phyloP scores from a whole-genome alignment of 768 basidiomycete species.

The Suillus spraguei region DNA sequence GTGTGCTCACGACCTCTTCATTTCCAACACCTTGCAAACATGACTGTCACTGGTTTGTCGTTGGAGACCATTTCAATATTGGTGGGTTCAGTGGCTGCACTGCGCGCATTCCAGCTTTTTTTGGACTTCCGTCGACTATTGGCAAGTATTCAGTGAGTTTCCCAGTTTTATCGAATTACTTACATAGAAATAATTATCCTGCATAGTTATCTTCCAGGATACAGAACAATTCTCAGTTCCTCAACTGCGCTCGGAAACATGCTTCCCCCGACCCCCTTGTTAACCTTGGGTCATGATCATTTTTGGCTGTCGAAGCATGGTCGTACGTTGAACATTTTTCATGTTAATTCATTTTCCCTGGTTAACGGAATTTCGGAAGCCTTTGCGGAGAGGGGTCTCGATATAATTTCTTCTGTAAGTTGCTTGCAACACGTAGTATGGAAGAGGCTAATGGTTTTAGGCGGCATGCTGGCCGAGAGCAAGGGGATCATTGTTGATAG shows the following conservation, averaged over 20 bases:
- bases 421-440: slow-evolving; percentile 16
- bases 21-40: not conserved
- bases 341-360: too few species aligned
- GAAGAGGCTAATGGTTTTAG: slow-evolving; percentile 2
- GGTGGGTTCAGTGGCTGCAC: slow-evolving; percentile 8
- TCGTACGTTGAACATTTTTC: slow-evolving; percentile 7
- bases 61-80: slow-evolving; percentile 9
- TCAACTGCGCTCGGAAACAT: slow-evolving; percentile 5
- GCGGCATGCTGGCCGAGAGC: slow-evolving; percentile 16
- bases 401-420: slow-evolving; percentile 37
- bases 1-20: not conserved
- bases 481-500: slow-evolving; percentile 21
- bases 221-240: slow-evolving; percentile 8
- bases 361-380: slow-evolving; percentile 20
- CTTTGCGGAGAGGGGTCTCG: slow-evolving; percentile 37
- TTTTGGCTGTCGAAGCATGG: slow-evolving; percentile 13
- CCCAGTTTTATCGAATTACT: not conserved
- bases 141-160: slow-evolving; percentile 11
- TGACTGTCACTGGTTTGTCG: slow-evolving; percentile 10
- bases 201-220: slow-evolving; percentile 13
- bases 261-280: slow-evolving; percentile 6
- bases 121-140: slow-evolving; percentile 12
- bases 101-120: slow-evolving; percentile 9
- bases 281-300: slow-evolving; percentile 15
- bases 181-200: not conserved